Percentiles rank a stretch among this genome's conserved stretches.
Conservation (phyloP, 1,284 basidiomycete species). For the Sparassis latifolia region DNA sequence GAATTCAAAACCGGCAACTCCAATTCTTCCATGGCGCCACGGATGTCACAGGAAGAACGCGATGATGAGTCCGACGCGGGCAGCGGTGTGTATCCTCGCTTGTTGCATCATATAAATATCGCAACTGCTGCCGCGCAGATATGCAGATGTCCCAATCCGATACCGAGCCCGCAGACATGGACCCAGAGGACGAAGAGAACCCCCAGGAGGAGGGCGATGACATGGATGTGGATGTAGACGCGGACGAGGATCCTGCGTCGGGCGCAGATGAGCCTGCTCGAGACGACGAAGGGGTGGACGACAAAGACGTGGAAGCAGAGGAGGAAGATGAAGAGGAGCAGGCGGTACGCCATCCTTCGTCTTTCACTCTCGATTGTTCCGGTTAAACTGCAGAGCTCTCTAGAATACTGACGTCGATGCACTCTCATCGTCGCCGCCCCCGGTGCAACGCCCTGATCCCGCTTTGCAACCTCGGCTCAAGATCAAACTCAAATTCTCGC, state of each 20-base stretch:
- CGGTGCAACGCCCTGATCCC: slow-evolving; percentile 8
- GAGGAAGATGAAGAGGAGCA: slow-evolving; percentile 28
- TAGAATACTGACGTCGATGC: slow-evolving; percentile 31
- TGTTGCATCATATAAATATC: background rate
- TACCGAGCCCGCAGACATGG: slow-evolving; percentile 19
- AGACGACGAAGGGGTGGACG: slow-evolving; percentile 28
- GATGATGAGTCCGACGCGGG: slow-evolving; percentile 10
- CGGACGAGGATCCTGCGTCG: background rate
- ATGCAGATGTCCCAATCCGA: slow-evolving; percentile 17
- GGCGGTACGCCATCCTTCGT: slow-evolving; percentile 15
- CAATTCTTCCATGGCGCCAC: too few relatives aligned
- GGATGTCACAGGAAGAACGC: too few relatives aligned
- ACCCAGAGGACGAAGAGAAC: slow-evolving; percentile 26
- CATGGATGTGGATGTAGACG: slow-evolving; percentile 20
- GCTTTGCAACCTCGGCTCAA: slow-evolving; percentile 36
- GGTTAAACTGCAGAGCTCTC: background rate
- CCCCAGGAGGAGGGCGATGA: slow-evolving; percentile 16
- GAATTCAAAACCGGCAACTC: too few relatives aligned
- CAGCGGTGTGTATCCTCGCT: slow-evolving; percentile 13
- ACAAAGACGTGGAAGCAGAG: slow-evolving; percentile 26
- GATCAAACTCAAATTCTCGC: slow-evolving; percentile 58
- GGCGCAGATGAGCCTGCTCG: slow-evolving; percentile 9
- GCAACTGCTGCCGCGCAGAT: slow-evolving; percentile 3
- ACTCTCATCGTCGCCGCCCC: slow-evolving; percentile 24
- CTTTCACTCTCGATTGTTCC: background rate